phyloP scores from a whole-genome alignment of 2,329 filamentous ascomycete genomes.

The Aureobasidium musti region DNA sequence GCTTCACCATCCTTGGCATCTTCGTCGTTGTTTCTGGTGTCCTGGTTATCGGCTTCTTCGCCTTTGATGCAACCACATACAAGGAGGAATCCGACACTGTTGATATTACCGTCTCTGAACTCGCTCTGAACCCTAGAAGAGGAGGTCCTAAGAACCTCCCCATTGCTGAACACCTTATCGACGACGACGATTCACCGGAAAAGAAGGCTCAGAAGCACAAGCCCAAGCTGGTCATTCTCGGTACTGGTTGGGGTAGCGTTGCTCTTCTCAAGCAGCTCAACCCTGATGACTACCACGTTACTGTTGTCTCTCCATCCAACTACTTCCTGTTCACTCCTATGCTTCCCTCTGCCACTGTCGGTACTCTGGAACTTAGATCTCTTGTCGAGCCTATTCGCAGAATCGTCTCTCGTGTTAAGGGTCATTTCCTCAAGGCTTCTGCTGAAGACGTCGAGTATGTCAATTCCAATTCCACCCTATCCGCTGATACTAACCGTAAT shows the following conservation, averaged over 20 bases:
- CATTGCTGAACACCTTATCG: constrained; percentile 82
- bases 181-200: constrained; percentile 77
- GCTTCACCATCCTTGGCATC: constrained; percentile 71
- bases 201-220: constrained; percentile 77
- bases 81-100: constrained; percentile 64
- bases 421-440: constrained; percentile 85
- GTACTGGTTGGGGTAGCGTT: constrained; percentile 93
- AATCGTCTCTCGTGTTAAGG: constrained; percentile 73
- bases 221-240: constrained; percentile 87
- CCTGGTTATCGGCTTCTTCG: constrained; percentile 78
- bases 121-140: constrained; percentile 75
- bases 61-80: constrained; percentile 94
- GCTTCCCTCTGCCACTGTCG: constrained; percentile 94
- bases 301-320: constrained; percentile 89
- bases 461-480: too few species aligned
- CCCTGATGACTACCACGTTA: constrained; percentile 92
- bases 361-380: constrained; percentile 86
- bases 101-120: constrained; percentile 80
- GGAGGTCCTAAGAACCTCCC: constrained; percentile 96
- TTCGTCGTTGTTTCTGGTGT: constrained; percentile 70
- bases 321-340: constrained; percentile 99
- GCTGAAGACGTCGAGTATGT: constrained; percentile 76
- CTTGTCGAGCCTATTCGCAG: constrained; percentile 90
- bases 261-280: constrained; percentile 87
- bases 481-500: neutral